phyloP scores from a whole-genome alignment of 2,329 filamentous ascomycete genomes.

The Botrytis elliptica region DNA sequence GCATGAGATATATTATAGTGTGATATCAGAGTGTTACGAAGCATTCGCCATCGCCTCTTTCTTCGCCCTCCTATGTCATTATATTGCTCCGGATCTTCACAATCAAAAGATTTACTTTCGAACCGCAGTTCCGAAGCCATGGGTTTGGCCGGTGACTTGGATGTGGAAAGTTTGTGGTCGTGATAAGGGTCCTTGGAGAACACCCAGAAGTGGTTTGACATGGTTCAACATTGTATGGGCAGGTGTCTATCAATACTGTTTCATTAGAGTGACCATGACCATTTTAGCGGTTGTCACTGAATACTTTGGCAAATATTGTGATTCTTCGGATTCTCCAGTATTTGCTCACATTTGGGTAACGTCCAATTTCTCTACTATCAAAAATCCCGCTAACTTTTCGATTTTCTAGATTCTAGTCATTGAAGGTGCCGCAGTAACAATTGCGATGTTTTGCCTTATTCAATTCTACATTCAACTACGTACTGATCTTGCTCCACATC shows the following conservation, averaged over 20 bases:
- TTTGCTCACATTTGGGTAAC: slow-evolving; percentile 83
- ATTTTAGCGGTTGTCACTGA: slow-evolving; percentile 73
- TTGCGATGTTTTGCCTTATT: slow-evolving; percentile 86
- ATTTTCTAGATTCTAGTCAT: slow-evolving; percentile 58
- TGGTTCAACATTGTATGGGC: slow-evolving; percentile 91
- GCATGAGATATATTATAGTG: slow-evolving; percentile 76
- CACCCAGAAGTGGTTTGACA: slow-evolving; percentile 76
- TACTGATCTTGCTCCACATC: slow-evolving; percentile 64
- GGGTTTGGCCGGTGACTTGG: slow-evolving; percentile 72
- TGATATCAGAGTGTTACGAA: slow-evolving; percentile 83
- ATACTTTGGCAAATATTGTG: slow-evolving; percentile 69
- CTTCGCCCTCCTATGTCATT: slow-evolving; percentile 79
- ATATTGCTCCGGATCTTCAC: slow-evolving; percentile 74
- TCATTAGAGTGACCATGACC: slow-evolving; percentile 77
- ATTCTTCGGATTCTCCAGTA: slow-evolving; percentile 71
- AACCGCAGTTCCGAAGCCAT: slow-evolving; percentile 63
- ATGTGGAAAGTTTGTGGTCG: slow-evolving; percentile 70
- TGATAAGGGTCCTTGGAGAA: slow-evolving; percentile 66
- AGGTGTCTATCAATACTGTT: slow-evolving; percentile 82
- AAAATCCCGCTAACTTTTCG: slow-evolving; percentile 21
- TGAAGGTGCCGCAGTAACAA: slow-evolving; percentile 68
- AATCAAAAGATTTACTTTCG: slow-evolving; percentile 81
- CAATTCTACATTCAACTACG: slow-evolving; percentile 83
- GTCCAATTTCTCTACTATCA: slow-evolving; percentile 27
- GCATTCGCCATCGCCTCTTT: slow-evolving; percentile 86